Percentiles rank a stretch among this genome's conserved stretches.
Evolutionary conservation across 2,329 filamentous ascomycete species (phyloP).

Genomic region (Penicillium expansum): DNA sequence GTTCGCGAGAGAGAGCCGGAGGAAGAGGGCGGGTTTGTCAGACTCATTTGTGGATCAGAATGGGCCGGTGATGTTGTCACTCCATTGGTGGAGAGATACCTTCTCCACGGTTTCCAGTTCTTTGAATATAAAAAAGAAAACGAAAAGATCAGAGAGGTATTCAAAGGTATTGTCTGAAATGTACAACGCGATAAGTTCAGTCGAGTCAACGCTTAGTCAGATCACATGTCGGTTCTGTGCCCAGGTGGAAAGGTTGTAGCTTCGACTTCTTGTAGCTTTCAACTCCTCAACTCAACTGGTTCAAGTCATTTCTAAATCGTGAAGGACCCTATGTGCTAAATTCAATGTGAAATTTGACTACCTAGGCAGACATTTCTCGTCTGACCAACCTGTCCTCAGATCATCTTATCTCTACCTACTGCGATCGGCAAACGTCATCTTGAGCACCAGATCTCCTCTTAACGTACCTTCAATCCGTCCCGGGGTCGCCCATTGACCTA

Average conservation of each 20-base stretch:
- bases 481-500: not conserved
- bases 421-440: not conserved
- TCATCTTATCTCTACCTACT: not conserved
- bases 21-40: slow-evolving; percentile 44
- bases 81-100: slow-evolving; percentile 9
- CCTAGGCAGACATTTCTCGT: not conserved
- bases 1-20: slow-evolving; percentile 40
- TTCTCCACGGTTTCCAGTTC: slow-evolving; percentile 2
- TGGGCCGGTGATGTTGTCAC: not conserved
- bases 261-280: not conserved
- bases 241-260: not conserved
- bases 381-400: not conserved
- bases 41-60: slow-evolving; percentile 35
- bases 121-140: not conserved
- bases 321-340: not conserved
- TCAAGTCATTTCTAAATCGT: not conserved
- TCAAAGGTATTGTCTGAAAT: not conserved
- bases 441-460: not conserved
- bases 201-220: slow-evolving; percentile 8
- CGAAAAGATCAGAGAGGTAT: not conserved
- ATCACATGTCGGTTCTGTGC: not conserved
- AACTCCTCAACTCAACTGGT: not conserved
- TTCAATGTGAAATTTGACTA: not conserved
- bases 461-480: not conserved
- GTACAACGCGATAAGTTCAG: slow-evolving; percentile 5